These are phyloP conservation scores for Martiniozyma abietophila DNA, from an alignment of 805 yeast species.

Conservation along the genomic window DNA sequence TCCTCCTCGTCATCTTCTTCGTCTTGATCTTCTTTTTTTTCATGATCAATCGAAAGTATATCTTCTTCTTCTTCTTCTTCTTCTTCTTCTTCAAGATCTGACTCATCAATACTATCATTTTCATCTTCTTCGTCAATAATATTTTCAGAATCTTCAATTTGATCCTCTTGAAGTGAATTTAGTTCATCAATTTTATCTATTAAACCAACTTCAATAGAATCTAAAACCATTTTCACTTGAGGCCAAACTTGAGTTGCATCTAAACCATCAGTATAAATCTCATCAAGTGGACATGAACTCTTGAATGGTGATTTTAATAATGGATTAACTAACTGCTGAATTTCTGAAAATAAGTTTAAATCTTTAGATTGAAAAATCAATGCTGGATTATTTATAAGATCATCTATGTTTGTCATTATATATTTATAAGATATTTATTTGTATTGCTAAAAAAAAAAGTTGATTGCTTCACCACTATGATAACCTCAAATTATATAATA, in stretches of 20 bases:
- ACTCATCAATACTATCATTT: slow-evolving; percentile 19
- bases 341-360: slow-evolving; percentile 8
- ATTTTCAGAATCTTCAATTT: too few species aligned
- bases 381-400: slow-evolving; percentile 9
- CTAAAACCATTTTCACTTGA: slow-evolving; percentile 78
- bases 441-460: background rate
- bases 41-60: slow-evolving; percentile 31
- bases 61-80: slow-evolving; percentile 18
- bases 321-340: slow-evolving; percentile 12
- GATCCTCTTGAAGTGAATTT: slow-evolving; percentile 26
- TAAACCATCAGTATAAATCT: slow-evolving; percentile 73
- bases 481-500: background rate
- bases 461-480: background rate
- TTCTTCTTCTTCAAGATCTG: slow-evolving; percentile 21
- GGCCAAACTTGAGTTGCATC: slow-evolving; percentile 92
- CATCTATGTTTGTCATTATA: slow-evolving; percentile 3
- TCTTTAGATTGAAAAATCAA: slow-evolving; percentile 3
- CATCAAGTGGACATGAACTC: slow-evolving; percentile 62
- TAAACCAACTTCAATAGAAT: slow-evolving; percentile 60
- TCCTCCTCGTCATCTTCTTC: slow-evolving; percentile 44
- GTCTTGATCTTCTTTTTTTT: slow-evolving; percentile 17
- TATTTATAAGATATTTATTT: background rate
- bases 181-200: slow-evolving; percentile 46
- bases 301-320: slow-evolving; percentile 28
- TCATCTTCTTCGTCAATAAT: slow-evolving; percentile 27